These are phyloP conservation scores for Fusarium torulosum DNA, from an alignment of 2,329 filamentous ascomycete species.

Conservation along the genomic window DNA sequence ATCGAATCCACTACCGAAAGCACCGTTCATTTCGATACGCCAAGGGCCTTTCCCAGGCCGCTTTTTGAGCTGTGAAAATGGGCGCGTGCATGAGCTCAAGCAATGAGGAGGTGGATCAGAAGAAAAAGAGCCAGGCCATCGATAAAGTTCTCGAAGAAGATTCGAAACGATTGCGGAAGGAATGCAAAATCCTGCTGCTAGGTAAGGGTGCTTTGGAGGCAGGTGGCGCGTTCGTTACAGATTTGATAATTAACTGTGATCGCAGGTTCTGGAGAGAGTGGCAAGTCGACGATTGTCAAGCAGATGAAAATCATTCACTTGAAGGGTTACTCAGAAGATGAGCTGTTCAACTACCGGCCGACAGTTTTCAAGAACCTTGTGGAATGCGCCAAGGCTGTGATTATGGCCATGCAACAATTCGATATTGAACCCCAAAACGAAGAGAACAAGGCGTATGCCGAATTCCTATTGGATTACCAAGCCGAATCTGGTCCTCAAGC, in stretches of 20 bases:
- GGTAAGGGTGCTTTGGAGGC: constrained; percentile 68
- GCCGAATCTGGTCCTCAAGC: constrained; percentile 92
- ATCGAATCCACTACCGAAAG: constrained; percentile 24
- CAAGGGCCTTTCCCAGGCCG: constrained; percentile 31
- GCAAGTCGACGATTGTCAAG: constrained; percentile 99
- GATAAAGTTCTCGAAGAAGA: constrained; percentile 95
- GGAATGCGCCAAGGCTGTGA: constrained; percentile 94
- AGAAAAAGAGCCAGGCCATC: constrained; percentile 96
- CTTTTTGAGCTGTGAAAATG: constrained; percentile 69
- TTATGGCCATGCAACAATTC: constrained; percentile 92
- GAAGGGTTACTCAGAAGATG: constrained; percentile 95
- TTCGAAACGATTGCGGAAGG: constrained; percentile 88
- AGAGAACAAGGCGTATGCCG: constrained; percentile 78
- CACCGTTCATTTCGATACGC: constrained; percentile 14
- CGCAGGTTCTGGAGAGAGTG: constrained; percentile 94
- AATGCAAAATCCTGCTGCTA: constrained; percentile 98
- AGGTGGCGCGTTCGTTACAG: constrained; percentile 3
- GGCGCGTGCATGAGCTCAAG: constrained; percentile 92
- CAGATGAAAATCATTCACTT: constrained; percentile 99
- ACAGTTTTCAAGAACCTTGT: constrained; percentile 99
- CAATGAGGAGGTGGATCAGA: constrained; percentile 89
- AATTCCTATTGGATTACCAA: constrained; percentile 87
- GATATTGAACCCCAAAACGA: constrained; percentile 81
- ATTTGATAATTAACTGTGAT: constrained; percentile 34
- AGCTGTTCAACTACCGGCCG: constrained; percentile 91